Percentiles rank a stretch among this genome's conserved stretches.
These are phyloP conservation scores for Artomyces pyxidatus DNA, from an alignment of 768 basidiomycete species.

Conservation along the genomic window DNA sequence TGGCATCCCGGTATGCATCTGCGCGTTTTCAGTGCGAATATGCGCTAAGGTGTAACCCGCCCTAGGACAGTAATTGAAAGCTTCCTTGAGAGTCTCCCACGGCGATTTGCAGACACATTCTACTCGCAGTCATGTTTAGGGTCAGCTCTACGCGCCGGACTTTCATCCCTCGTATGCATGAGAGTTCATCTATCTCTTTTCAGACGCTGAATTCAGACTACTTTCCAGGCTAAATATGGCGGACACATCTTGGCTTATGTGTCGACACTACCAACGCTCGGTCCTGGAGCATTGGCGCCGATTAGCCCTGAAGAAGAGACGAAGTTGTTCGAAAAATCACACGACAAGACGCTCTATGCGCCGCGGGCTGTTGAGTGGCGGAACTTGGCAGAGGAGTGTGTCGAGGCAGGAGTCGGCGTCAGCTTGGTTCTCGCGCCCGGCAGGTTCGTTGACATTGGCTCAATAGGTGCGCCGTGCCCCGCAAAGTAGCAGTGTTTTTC, in stretches of 20 bases:
- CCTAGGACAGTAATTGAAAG: conserved; percentile 54
- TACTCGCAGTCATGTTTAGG: conserved; percentile 62
- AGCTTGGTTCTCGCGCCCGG: conserved; percentile 81
- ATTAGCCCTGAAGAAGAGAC: conserved; percentile 43
- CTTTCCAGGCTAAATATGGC: conserved; percentile 53
- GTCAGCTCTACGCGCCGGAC: conserved; percentile 61
- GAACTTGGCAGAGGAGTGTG: conserved; percentile 80
- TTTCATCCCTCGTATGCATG: conserved; percentile 60
- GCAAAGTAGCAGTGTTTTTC: no score
- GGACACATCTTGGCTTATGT: conserved; percentile 75
- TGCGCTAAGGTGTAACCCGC: conserved; percentile 5
- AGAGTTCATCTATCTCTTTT: conserved; percentile 4
- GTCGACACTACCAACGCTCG: conserved; percentile 58
- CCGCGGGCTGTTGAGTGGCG: conserved; percentile 78
- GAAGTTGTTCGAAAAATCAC: conserved; percentile 71
- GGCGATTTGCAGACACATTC: conserved; percentile 44
- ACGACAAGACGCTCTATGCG: conserved; percentile 73
- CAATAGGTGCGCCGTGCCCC: conserved; percentile 60
- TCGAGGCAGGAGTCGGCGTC: conserved; percentile 83
- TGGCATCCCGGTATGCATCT: conserved; percentile 48
- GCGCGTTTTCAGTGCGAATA: background rate
- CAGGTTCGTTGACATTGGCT: conserved; percentile 79
- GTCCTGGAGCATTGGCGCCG: conserved; percentile 59
- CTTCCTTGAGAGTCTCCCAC: conserved; percentile 58
- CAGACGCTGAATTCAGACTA: conserved; percentile 8